Evolutionary conservation across 139 green algal species (phyloP), one percentile per base, ranked within the genome.

Genomic region (Coelastrella sp.): DNA sequence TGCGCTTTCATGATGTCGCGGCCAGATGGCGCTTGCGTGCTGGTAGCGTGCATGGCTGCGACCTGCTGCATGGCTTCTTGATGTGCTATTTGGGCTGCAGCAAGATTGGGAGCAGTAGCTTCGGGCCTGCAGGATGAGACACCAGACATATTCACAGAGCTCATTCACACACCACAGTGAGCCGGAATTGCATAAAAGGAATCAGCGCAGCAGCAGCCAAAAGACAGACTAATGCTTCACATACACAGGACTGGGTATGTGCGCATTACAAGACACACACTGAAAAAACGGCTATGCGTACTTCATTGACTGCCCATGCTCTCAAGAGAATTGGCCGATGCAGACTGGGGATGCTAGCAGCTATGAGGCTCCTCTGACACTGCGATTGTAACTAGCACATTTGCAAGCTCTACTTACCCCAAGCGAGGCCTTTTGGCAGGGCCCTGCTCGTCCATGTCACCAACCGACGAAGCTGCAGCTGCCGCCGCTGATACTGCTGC

Each of bases 1-100:
- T 86, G 59, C 7, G 88, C 88, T 78, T 91, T 81, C 60, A 83
- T 77, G 47, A 75, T 74, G 54, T 89, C 89, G 11, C 89, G 92
- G 60, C 89, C 60, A 86, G 57, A 75, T 77, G 81, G 81, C 4
- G 61, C 81, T 20, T 14, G 16, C 5, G 54, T 88, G 83, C 66
- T 88, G 54, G 68, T 80, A 19, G 83, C 83, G 54, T 88, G 83
- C 47, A 88, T 22, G 14, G 83, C 83, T n/a, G 83, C 83, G 54
- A 80, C 66, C 56, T 88, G 83, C 83, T 88, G 83, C 83, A 88
- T 58, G 7, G 83, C 83, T 20, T 66, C 23, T 54, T 88, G 82
- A 20, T 79, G 74, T 59, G 74, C 32, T 65, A 87, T 16, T 32
- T 79, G 32, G 14, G 56, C 82, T 8, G 19, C 82, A 65, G 22